Evolutionary conservation across 73 alveolate species (phyloP).

Genomic region (Paraurostyla sp.): DNA sequence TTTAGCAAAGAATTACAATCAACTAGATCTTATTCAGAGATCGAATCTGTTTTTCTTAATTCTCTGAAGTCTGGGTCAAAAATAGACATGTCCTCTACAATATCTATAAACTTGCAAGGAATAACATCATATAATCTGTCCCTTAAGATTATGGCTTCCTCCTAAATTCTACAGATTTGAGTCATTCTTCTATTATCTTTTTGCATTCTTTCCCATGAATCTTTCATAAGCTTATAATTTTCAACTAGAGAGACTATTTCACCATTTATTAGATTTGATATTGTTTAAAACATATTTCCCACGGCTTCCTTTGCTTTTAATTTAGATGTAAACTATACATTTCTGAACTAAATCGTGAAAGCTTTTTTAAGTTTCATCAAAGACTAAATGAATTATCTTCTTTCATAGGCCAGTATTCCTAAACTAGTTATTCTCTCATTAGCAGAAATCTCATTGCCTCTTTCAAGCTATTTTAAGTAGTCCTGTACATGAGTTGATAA

Average conservation of each 20-base stretch:
- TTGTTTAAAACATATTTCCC: neutral
- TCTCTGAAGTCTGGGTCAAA: neutral
- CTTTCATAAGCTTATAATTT: neutral
- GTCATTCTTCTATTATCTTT: neutral
- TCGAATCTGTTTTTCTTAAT: neutral
- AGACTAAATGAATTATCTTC: constrained; percentile 10
- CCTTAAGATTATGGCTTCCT: neutral
- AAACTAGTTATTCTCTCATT: constrained; percentile 31
- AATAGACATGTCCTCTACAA: constrained; percentile 3
- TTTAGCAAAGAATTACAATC: neutral
- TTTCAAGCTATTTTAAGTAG: neutral
- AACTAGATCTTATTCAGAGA: neutral
- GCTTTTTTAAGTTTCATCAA: constrained; percentile 28
- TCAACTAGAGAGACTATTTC: neutral
- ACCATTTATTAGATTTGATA: neutral
- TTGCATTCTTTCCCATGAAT: neutral
- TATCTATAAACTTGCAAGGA: constrained; percentile 49
- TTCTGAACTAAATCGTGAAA: neutral
- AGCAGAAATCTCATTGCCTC: neutral
- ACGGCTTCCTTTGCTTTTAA: neutral
- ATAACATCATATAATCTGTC: constrained; percentile 19
- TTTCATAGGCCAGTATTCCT: constrained; percentile 37
- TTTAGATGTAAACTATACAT: constrained; percentile 7
- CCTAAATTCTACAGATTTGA: neutral
- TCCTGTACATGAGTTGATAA: constrained; percentile 37